phyloP scores from a whole-genome alignment of 495 filamentous ascomycete genomes.

The Penicillium bialowiezense region DNA sequence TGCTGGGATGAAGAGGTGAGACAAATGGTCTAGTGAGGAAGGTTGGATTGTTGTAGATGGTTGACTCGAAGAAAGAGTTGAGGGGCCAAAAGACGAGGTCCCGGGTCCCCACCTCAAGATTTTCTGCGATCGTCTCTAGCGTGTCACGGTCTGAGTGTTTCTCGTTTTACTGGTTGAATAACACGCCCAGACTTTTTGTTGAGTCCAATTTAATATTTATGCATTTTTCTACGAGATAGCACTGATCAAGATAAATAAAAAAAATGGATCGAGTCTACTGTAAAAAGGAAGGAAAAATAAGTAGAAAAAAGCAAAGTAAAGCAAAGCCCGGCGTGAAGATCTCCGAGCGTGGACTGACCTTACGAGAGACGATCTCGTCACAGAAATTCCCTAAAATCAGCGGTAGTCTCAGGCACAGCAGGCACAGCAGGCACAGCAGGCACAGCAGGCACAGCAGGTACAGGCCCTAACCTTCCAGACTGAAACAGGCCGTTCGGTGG shows the following conservation, averaged over 20 bases:
- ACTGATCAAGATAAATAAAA: too few relatives aligned
- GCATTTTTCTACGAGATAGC: too few relatives aligned
- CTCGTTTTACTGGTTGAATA: background rate
- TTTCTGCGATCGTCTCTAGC: conserved; percentile 11
- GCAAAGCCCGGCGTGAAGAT: background rate
- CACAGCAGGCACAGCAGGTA: too few relatives aligned
- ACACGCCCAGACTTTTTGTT: too few relatives aligned
- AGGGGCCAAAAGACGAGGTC: conserved; percentile 21
- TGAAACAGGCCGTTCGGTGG: too few relatives aligned
- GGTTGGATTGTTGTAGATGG: background rate
- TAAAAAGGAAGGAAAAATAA: background rate
- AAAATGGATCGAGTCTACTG: background rate
- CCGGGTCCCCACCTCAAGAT: conserved; percentile 13
- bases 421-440: too few relatives aligned
- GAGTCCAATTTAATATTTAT: too few relatives aligned
- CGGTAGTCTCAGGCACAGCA: too few relatives aligned
- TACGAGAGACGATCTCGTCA: conserved; percentile 10
- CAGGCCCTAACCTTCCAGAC: too few relatives aligned
- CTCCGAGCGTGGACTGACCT: background rate
- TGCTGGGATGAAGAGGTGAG: conserved; percentile 1
- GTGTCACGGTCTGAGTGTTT: conserved; percentile 1
- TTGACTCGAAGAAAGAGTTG: conserved; percentile 7
- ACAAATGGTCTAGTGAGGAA: background rate
- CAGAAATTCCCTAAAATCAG: too few relatives aligned
- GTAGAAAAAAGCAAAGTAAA: background rate